Evolutionary conservation across 192 early-diverging fungal genomes (phyloP).

Genomic region (Coemansia sp.): DNA sequence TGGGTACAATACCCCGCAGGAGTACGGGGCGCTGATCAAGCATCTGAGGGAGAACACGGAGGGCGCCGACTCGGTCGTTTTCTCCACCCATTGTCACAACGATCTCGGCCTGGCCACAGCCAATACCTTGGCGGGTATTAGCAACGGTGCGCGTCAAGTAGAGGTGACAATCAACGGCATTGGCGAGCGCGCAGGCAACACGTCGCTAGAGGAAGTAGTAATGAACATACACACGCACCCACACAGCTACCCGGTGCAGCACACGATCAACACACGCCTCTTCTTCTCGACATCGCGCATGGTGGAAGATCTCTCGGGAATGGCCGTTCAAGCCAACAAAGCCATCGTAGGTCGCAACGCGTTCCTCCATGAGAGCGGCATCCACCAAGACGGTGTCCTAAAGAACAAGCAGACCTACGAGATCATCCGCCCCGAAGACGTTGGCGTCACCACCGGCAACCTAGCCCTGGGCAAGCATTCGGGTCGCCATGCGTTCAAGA

Average conservation of each 20-base stretch:
- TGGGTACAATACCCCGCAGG: conserved; percentile 88
- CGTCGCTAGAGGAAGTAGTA: conserved; percentile 91
- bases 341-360: conserved; percentile 97
- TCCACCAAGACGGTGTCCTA: conserved; percentile 97
- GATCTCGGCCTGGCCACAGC: conserved; percentile 96
- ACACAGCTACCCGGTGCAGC: conserved; percentile 81
- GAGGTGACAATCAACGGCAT: conserved; percentile 98
- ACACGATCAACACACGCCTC: conserved; percentile 84
- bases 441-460: conserved; percentile 82
- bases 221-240: conserved; percentile 96
- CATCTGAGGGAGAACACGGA: conserved; percentile 73
- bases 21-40: conserved; percentile 85
- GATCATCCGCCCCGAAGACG: conserved; percentile 90
- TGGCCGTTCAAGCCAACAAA: conserved; percentile 97
- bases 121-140: conserved; percentile 88
- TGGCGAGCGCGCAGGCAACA: conserved; percentile 98
- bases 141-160: conserved; percentile 91
- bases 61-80: conserved; percentile 69
- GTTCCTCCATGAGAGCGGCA: conserved; percentile 96
- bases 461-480: conserved; percentile 96
- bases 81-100: conserved; percentile 98
- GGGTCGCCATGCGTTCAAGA: conserved; percentile 88
- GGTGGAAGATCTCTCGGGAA: conserved; percentile 85
- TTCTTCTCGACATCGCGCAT: conserved; percentile 87
- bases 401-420: conserved; percentile 96